Evolutionary conservation across 2,329 filamentous ascomycete species (phyloP).

Genomic region (Aspergillus caelatus): DNA sequence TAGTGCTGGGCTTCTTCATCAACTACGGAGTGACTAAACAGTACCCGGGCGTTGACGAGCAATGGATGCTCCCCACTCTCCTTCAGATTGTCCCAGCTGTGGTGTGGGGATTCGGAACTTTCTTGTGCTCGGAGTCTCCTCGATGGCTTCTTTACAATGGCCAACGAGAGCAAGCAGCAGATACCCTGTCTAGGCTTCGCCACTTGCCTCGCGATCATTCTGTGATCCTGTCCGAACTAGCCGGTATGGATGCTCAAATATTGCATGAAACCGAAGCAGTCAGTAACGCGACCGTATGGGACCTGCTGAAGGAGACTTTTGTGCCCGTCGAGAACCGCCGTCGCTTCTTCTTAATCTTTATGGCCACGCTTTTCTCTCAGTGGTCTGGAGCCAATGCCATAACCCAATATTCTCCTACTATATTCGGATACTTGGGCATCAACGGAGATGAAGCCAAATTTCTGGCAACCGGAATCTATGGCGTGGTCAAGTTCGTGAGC

Average conservation of each 20-base stretch:
- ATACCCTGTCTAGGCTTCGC: conserved; percentile 29
- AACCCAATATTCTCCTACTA: conserved; percentile 48
- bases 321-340: conserved; percentile 42
- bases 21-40: conserved; percentile 24
- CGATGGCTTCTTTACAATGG: conserved; percentile 24
- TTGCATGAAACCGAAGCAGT: conserved; percentile 40
- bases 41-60: conserved; percentile 18
- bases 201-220: conserved; percentile 42
- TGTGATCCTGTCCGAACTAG: conserved; percentile 29
- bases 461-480: conserved; percentile 49
- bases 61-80: conserved; percentile 28
- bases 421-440: conserved; percentile 44
- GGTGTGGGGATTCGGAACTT: conserved; percentile 19
- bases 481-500: conserved; percentile 48
- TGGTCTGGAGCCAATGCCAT: conserved; percentile 51
- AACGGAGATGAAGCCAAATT: conserved; percentile 35
- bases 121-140: conserved; percentile 24
- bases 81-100: conserved; percentile 22
- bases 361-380: conserved; percentile 47
- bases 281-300: conserved; percentile 31
- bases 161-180: conserved; percentile 19
- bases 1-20: conserved; percentile 25
- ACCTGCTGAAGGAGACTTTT: conserved; percentile 42
- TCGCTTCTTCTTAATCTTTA: conserved; percentile 38
- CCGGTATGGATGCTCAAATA: conserved; percentile 32